Evolutionary conservation across 1,284 basidiomycete species (phyloP).

Genomic region (Ceratobasidium sp.): DNA sequence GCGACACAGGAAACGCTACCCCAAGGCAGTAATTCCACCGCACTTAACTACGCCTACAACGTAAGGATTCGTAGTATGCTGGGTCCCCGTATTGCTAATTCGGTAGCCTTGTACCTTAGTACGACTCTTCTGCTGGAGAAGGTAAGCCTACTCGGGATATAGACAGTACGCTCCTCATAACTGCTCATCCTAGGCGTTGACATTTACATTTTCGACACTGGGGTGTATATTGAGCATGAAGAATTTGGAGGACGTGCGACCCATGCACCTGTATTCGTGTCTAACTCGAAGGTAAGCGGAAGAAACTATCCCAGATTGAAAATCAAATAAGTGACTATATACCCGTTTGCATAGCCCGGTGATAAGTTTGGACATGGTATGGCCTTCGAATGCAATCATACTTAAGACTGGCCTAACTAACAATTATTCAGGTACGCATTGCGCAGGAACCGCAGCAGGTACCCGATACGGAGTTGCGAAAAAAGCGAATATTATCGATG

Average conservation of each 20-base stretch:
- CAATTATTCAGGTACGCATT: neutral
- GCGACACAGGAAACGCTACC: conserved; percentile 5
- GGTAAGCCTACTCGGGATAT: too few species aligned
- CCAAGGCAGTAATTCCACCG: neutral
- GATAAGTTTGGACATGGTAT: conserved; percentile 23
- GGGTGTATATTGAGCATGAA: conserved; percentile 15
- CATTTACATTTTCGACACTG: conserved; percentile 24
- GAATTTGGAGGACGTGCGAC: conserved; percentile 9
- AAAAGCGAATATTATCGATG: conserved; percentile 39
- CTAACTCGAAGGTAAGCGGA: conserved; percentile 12
- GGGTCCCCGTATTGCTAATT: too few species aligned
- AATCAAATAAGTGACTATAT: neutral
- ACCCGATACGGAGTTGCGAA: conserved; percentile 38
- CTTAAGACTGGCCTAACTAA: too few species aligned
- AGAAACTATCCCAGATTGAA: neutral
- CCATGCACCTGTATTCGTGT: conserved; percentile 9
- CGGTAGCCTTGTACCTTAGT: neutral
- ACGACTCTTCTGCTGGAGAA: conserved; percentile 26
- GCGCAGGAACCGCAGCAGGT: conserved; percentile 26
- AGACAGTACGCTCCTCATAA: too few species aligned
- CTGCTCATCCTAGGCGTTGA: conserved; percentile 17
- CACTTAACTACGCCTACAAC: neutral
- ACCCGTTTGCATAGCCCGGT: neutral
- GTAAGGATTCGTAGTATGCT: conserved; percentile 12
- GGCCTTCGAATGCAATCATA: neutral